phyloP scores from a whole-genome alignment of 805 yeast genomes.

The Scheffersomyces ergatensis region DNA sequence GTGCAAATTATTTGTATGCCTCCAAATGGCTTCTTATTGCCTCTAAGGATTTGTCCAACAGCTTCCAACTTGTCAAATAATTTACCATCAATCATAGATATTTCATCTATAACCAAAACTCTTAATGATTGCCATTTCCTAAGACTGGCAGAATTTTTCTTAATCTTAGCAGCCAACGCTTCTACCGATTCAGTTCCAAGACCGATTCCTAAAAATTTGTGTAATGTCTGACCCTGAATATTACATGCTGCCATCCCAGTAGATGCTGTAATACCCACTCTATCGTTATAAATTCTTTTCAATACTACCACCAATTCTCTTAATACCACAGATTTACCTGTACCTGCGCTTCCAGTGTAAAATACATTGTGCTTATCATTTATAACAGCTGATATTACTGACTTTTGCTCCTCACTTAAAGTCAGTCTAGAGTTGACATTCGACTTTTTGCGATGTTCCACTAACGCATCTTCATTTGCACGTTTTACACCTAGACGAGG shows the following conservation, averaged over 20 bases:
- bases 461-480: not conserved
- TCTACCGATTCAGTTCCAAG: constrained; percentile 57
- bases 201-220: constrained; percentile 84
- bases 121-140: constrained; percentile 65
- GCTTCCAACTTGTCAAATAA: constrained; percentile 72
- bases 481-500: not conserved
- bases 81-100: constrained; percentile 87
- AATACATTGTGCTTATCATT: constrained; percentile 54
- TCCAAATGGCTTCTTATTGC: constrained; percentile 73
- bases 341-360: constrained; percentile 85
- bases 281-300: constrained; percentile 35
- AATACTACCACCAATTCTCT: constrained; percentile 60
- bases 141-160: constrained; percentile 38
- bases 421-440: constrained; percentile 1
- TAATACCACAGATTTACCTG: constrained; percentile 76
- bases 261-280: constrained; percentile 88
- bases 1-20: constrained; percentile 87
- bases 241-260: constrained; percentile 96
- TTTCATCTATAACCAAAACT: constrained; percentile 85
- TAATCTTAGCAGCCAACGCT: constrained; percentile 46
- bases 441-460: constrained; percentile 1
- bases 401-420: constrained; percentile 40
- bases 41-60: constrained; percentile 59
- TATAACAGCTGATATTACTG: constrained; percentile 51
- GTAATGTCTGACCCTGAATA: constrained; percentile 87